phyloP scores from a whole-genome alignment of 73 alveolate species.

The Stentor roeselii region DNA sequence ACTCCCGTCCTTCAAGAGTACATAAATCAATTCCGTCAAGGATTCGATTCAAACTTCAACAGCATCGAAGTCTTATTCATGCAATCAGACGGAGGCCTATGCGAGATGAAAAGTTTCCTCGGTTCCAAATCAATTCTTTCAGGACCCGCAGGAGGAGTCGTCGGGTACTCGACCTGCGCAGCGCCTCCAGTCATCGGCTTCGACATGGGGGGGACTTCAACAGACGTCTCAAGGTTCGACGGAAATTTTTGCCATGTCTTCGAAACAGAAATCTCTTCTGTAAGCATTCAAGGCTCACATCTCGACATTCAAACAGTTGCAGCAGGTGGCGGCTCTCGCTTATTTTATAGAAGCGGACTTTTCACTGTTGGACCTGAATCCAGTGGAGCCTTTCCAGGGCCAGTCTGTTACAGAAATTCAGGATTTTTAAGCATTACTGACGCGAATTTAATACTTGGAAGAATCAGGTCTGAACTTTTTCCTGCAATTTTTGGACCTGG shows the following conservation, averaged over 20 bases:
- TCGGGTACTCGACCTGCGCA: slow-evolving; percentile 57
- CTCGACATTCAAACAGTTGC: slow-evolving; percentile 88
- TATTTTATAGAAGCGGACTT: slow-evolving; percentile 67
- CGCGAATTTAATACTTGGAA: slow-evolving; percentile 75
- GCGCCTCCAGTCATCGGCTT: slow-evolving; percentile 73
- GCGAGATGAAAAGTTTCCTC: slow-evolving; percentile 47
- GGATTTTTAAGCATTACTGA: slow-evolving; percentile 81
- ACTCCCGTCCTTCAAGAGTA: slow-evolving; percentile 64
- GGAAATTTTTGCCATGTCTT: slow-evolving; percentile 45
- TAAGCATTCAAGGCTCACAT: slow-evolving; percentile 74
- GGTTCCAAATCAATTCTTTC: slow-evolving; percentile 79
- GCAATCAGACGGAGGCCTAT: slow-evolving; percentile 90
- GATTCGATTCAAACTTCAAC: slow-evolving; percentile 48
- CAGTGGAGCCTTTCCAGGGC: slow-evolving; percentile 92
- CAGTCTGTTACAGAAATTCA: slow-evolving; percentile 79
- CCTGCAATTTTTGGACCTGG: slow-evolving; percentile 80
- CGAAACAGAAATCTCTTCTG: slow-evolving; percentile 77
- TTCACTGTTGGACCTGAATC: slow-evolving; percentile 89
- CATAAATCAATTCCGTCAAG: background rate
- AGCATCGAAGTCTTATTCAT: slow-evolving; percentile 56
- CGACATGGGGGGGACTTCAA: slow-evolving; percentile 97
- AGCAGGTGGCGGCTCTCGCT: slow-evolving; percentile 93
- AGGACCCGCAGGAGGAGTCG: slow-evolving; percentile 96
- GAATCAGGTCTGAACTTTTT: slow-evolving; percentile 72
- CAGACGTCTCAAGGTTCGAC: slow-evolving; percentile 77